Conservation (phyloP, 2,329 filamentous ascomycete genomes). For the Pyrenochaeta sp. region DNA sequence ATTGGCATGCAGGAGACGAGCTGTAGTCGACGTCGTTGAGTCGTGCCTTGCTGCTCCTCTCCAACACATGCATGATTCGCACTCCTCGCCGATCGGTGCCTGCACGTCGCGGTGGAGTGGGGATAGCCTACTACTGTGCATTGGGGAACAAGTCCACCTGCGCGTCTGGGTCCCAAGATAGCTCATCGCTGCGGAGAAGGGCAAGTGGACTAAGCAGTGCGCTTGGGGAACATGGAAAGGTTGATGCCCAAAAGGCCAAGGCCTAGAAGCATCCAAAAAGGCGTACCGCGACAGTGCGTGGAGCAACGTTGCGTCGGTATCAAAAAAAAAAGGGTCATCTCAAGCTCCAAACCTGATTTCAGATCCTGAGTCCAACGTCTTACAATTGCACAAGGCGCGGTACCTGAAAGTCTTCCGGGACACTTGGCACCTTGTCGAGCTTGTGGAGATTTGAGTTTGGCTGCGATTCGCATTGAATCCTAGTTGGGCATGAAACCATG, state of each 20-base stretch:
- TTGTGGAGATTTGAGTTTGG: constrained; percentile 7
- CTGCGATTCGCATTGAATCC: constrained; percentile 8
- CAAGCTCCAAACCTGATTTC: background rate
- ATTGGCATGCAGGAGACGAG: constrained; percentile 16
- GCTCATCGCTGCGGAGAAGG: background rate
- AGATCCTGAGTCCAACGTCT: background rate
- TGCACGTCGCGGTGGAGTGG: constrained; percentile 3
- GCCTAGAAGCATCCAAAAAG: constrained; percentile 8
- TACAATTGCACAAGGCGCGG: background rate
- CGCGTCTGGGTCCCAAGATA: constrained; percentile 10
- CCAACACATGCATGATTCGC: constrained; percentile 11
- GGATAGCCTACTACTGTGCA: constrained; percentile 8
- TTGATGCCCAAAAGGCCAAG: background rate
- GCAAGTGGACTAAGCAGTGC: background rate
- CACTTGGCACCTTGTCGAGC: constrained; percentile 3
- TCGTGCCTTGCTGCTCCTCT: constrained; percentile 17
- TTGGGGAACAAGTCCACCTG: constrained; percentile 14
- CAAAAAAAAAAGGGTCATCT: background rate
- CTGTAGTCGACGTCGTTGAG: constrained; percentile 17
- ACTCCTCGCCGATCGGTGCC: constrained; percentile 3
- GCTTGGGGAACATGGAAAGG: background rate
- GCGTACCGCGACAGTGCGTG: constrained; percentile 2
- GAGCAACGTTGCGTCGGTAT: background rate
- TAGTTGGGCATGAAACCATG: constrained; percentile 18
- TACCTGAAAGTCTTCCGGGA: constrained; percentile 4